Evolutionary conservation across 1,284 basidiomycete species (phyloP).

Genomic region (Rhodotorula sp.): DNA sequence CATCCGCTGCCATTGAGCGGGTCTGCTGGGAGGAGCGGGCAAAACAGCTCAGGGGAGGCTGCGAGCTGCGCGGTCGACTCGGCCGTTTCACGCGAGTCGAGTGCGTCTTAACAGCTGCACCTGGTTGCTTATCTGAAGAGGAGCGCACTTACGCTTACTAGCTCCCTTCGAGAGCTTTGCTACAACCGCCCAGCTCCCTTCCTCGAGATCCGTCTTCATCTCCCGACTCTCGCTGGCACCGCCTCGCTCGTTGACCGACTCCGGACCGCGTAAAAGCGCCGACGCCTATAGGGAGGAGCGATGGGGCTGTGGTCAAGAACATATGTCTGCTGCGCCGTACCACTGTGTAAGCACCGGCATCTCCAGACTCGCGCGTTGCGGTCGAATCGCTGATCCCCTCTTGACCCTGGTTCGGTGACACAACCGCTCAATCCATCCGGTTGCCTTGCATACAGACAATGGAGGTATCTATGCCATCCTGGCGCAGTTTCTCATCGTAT

Average conservation of each 20-base stretch:
- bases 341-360: constrained; percentile 23
- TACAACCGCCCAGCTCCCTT: too few relatives aligned
- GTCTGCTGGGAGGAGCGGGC: too few relatives aligned
- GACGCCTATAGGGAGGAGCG: not conserved
- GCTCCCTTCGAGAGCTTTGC: too few relatives aligned
- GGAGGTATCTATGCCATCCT: constrained; percentile 79
- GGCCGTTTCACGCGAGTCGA: too few relatives aligned
- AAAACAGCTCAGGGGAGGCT: too few relatives aligned
- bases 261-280: not conserved
- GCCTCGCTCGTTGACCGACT: not conserved
- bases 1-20: too few relatives aligned
- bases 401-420: not conserved
- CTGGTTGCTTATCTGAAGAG: too few relatives aligned
- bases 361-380: too few relatives aligned
- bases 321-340: constrained; percentile 40
- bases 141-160: too few relatives aligned
- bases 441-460: constrained; percentile 53
- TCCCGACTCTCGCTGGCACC: not conserved
- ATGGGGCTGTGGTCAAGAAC: constrained; percentile 37
- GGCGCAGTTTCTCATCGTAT: constrained; percentile 68
- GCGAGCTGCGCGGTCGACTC: too few relatives aligned
- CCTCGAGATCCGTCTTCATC: not conserved
- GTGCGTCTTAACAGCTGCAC: too few relatives aligned
- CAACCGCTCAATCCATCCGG: not conserved
- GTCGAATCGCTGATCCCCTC: not conserved